A percentile compares a stretch with the other conserved stretches of the same genome.
Conservation (phyloP, 805 yeast species). For the Clavispora carvajalis region DNA sequence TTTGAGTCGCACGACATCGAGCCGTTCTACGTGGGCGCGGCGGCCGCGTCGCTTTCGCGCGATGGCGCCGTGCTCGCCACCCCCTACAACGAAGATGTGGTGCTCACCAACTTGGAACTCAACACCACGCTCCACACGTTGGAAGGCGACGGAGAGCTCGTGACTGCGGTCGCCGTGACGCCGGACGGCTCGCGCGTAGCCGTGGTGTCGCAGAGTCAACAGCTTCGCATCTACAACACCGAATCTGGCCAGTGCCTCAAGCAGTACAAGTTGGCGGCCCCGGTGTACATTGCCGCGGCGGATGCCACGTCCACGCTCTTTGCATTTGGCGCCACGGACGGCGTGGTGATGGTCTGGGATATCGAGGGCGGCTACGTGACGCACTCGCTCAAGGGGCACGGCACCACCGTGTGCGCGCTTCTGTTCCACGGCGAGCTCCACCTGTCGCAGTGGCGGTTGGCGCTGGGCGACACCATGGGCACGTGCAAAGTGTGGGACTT, state of each 20-base stretch:
- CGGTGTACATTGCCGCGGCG: slow-evolving; percentile 70
- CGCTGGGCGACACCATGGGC: slow-evolving; percentile 64
- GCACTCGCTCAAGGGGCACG: slow-evolving; percentile 90
- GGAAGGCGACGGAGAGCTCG: slow-evolving; percentile 78
- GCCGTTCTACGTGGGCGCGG: slow-evolving; percentile 86
- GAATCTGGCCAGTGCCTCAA: slow-evolving; percentile 37
- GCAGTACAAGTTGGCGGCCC: slow-evolving; percentile 62
- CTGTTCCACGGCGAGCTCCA: slow-evolving; percentile 69
- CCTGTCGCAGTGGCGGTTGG: slow-evolving; percentile 65
- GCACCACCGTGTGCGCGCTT: slow-evolving; percentile 76
- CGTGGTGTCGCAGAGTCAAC: slow-evolving; percentile 77
- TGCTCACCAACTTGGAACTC: slow-evolving; percentile 58
- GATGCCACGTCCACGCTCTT: slow-evolving; percentile 81
- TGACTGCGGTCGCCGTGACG: slow-evolving; percentile 71
- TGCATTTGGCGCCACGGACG: slow-evolving; percentile 95
- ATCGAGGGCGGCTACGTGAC: slow-evolving; percentile 82
- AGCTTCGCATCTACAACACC: slow-evolving; percentile 61
- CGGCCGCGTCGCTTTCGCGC: slow-evolving; percentile 61
- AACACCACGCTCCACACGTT: slow-evolving; percentile 55
- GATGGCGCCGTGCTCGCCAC: slow-evolving; percentile 70
- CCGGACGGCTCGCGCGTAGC: slow-evolving; percentile 72
- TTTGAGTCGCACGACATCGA: slow-evolving; percentile 40
- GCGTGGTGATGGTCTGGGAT: slow-evolving; percentile 88
- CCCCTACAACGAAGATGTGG: slow-evolving; percentile 71
- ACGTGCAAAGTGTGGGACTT: slow-evolving; percentile 53